phyloP scores from a whole-genome alignment of 2,329 filamentous ascomycete genomes.

The Teratosphaeria nubilosa region DNA sequence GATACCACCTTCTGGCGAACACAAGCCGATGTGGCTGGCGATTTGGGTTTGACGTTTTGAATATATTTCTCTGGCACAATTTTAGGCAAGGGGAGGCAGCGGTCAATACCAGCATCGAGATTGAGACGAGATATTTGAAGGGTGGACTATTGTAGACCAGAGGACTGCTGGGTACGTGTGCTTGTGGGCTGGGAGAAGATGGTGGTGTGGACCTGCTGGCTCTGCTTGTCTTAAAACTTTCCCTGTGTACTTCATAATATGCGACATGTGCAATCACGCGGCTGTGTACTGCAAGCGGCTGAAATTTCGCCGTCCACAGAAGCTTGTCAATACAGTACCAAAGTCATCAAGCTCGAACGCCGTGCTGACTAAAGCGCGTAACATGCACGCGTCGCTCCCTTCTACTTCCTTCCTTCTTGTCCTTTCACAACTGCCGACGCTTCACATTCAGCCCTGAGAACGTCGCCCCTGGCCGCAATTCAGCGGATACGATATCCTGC shows the following conservation, averaged over 20 bases:
- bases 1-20: neutral
- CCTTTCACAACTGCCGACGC: neutral
- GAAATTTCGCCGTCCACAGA: neutral
- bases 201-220: neutral
- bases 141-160: neutral
- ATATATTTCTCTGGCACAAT: neutral
- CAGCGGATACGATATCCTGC: neutral
- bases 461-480: too few species aligned
- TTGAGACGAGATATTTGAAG: neutral
- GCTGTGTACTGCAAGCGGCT: neutral
- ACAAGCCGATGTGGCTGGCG: neutral
- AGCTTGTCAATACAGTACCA: neutral
- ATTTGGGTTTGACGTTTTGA: neutral
- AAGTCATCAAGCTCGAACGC: neutral
- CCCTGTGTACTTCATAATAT: neutral
- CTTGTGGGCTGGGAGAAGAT: neutral
- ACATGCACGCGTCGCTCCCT: neutral
- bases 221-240: neutral
- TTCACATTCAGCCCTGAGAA: neutral
- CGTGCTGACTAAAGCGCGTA: neutral
- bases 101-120: neutral
- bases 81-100: neutral
- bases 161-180: neutral
- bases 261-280: neutral
- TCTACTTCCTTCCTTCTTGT: neutral